Conservation (phyloP, 116 monocot genomes). For the Dioscorea cayenensis region DNA sequence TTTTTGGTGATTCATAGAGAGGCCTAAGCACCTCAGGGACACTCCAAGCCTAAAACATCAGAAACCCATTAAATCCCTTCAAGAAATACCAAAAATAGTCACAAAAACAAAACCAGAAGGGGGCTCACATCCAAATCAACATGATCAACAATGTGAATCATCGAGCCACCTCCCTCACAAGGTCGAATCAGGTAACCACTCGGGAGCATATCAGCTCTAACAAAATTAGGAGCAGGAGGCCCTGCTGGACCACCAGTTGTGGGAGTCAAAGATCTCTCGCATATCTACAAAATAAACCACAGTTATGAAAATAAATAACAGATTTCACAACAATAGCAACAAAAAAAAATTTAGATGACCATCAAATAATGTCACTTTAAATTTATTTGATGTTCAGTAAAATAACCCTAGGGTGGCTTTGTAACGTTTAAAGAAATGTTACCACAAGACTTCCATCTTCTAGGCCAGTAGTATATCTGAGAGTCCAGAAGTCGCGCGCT, state of each 20-base stretch:
- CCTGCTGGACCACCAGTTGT: constrained; percentile 70
- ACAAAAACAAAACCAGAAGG: background rate
- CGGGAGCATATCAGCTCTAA: constrained; percentile 92
- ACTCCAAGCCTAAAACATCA: constrained; percentile 61
- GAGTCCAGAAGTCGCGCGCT: constrained; percentile 91
- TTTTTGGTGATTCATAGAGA: constrained; percentile 81
- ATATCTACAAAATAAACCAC: constrained; percentile 40
- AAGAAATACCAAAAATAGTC: background rate
- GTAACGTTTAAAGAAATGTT: background rate
- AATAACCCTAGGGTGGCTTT: background rate
- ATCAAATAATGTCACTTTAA: too few relatives aligned
- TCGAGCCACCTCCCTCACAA: constrained; percentile 94
- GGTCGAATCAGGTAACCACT: constrained; percentile 89
- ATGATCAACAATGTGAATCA: constrained; percentile 99
- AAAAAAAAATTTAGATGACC: too few relatives aligned
- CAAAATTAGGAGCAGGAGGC: constrained; percentile 57
- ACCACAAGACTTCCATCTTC: constrained; percentile 98
- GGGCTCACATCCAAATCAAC: constrained; percentile 80
- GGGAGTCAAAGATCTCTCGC: constrained; percentile 76
- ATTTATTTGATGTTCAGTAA: background rate
- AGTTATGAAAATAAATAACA: background rate
- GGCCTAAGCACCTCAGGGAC: constrained; percentile 91
- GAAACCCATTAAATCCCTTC: background rate
- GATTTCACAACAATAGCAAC: background rate
- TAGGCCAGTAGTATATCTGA: constrained; percentile 81